Evolutionary conservation across 1,284 basidiomycete genomes (phyloP), one percentile per base, ranked within the genome.

Genomic region (Tilletia indica): DNA sequence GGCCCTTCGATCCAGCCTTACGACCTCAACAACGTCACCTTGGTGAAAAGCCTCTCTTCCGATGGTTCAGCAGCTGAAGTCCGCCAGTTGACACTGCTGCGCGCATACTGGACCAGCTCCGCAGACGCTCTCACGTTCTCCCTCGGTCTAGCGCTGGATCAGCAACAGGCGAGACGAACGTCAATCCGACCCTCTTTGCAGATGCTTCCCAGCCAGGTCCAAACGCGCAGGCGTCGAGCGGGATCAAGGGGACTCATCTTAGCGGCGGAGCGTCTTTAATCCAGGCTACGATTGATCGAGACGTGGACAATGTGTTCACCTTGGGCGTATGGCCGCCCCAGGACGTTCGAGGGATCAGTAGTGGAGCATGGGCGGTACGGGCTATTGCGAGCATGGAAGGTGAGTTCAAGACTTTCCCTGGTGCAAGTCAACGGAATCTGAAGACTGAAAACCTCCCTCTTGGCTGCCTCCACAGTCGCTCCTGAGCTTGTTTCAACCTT

Each of bases 1-100:
- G 82, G 82, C 1, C 81, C 82, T 12, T 73, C 72, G 1, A 80
- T 83, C 39, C 74, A 73, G 2, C 73, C 81, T 0, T 81, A 81
- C 74, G 80, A 82, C 54, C 77, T 76, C n/a, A 78, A 77, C 51
- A 79, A 81, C 66, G 16, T 69, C 3, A 78, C 75, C 2, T 42
- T 81, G 36, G 71, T 83, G 11, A 70, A 77, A 4, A 19, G 64
- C 0, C 69, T 82, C 12, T 64, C 61, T 21, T 14, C 8, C 3
- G 73, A 67, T 21, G 70, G 67, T 58, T 72, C 72, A 36, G 76
- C 77, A 1, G 73, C 72, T 2, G 70, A 81, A 14, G 78, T 78
- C 21, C 76, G 73, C 14, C 54, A 69, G 14, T 68, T 72, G 2
- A 83, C 82, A 38, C 74, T 80, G 0, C 74, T 78, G 3, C 70